These are phyloP conservation scores for Microbotryomycetes sp. DNA, from an alignment of 1,284 basidiomycete species.

Conservation along the genomic window DNA sequence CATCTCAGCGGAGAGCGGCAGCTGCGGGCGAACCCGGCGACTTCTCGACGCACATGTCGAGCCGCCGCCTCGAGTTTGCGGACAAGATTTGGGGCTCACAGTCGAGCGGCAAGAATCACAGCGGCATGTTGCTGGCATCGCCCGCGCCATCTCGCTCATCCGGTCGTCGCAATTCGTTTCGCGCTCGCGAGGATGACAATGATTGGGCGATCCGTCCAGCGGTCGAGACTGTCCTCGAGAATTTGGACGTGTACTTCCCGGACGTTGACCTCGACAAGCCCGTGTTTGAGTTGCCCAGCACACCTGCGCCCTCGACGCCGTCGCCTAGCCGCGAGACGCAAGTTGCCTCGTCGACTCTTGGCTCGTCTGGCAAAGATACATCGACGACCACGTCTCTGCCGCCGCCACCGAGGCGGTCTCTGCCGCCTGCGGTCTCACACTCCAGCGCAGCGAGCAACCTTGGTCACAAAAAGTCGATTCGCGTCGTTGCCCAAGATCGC, in stretches of 20 bases:
- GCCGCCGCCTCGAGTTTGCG: not conserved
- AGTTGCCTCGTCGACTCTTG: slow-evolving; percentile 26
- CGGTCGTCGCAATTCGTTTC: slow-evolving; percentile 19
- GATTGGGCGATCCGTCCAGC: slow-evolving; percentile 66
- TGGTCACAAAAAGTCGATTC: slow-evolving; percentile 76
- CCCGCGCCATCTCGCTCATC: not conserved
- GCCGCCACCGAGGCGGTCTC: not conserved
- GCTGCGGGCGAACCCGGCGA: not conserved
- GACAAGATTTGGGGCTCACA: slow-evolving; percentile 1
- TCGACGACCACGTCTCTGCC: slow-evolving; percentile 2
- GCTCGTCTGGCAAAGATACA: slow-evolving; percentile 29
- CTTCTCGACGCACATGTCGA: not conserved
- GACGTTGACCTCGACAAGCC: slow-evolving; percentile 94
- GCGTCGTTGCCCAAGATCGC: slow-evolving; percentile 68
- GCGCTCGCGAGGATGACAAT: slow-evolving; percentile 25
- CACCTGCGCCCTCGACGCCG: slow-evolving; percentile 59
- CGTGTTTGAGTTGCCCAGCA: slow-evolving; percentile 65
- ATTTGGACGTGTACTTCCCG: slow-evolving; percentile 91
- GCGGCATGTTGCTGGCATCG: not conserved
- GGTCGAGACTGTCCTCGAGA: slow-evolving; percentile 88
- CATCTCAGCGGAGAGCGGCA: not conserved
- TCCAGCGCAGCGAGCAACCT: slow-evolving; percentile 37
- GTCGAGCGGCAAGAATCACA: not conserved
- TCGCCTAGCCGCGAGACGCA: slow-evolving; percentile 28
- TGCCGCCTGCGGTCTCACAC: slow-evolving; percentile 12